Conservation (phyloP, 192 early-diverging fungal genomes). For the Coemansia sp. region DNA sequence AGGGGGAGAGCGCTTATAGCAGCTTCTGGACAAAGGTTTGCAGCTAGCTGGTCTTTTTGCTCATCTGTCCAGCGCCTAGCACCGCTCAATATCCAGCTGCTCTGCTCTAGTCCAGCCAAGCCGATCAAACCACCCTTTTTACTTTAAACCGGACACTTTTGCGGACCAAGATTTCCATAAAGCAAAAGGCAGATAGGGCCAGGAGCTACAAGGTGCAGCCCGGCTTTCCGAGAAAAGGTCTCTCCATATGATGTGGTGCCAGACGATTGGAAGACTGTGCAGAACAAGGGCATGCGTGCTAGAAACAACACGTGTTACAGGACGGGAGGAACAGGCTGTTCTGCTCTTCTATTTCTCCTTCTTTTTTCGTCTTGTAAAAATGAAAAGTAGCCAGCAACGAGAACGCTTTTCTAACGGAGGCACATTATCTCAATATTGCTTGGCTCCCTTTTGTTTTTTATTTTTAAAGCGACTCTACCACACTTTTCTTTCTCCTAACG, state of each 20-base stretch:
- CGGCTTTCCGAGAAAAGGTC: too few relatives aligned
- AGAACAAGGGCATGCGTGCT: neutral
- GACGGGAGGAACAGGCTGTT: neutral
- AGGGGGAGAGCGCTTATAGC: too few relatives aligned
- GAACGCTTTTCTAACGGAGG: too few relatives aligned
- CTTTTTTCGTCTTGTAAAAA: too few relatives aligned
- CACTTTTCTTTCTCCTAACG: too few relatives aligned
- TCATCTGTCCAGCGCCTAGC: too few relatives aligned
- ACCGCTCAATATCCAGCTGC: too few relatives aligned
- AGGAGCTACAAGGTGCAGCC: too few relatives aligned
- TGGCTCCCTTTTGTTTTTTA: neutral
- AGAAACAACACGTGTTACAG: neutral
- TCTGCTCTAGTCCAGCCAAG: neutral
- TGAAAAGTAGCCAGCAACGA: too few relatives aligned
- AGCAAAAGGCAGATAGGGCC: neutral
- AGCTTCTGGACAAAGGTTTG: too few relatives aligned
- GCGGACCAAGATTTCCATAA: neutral
- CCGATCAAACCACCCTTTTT: neutral
- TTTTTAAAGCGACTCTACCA: too few relatives aligned
- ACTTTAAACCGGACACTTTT: neutral
- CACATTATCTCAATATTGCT: neutral
- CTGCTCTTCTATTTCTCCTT: neutral
- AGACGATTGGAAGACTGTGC: constrained; percentile 4
- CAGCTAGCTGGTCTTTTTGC: too few relatives aligned
- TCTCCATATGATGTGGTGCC: constrained; percentile 10